Percentiles rank a stretch among this genome's conserved stretches.
phyloP scores from a whole-genome alignment of 2,329 filamentous ascomycete species.

The Colletotrichum tropicale region DNA sequence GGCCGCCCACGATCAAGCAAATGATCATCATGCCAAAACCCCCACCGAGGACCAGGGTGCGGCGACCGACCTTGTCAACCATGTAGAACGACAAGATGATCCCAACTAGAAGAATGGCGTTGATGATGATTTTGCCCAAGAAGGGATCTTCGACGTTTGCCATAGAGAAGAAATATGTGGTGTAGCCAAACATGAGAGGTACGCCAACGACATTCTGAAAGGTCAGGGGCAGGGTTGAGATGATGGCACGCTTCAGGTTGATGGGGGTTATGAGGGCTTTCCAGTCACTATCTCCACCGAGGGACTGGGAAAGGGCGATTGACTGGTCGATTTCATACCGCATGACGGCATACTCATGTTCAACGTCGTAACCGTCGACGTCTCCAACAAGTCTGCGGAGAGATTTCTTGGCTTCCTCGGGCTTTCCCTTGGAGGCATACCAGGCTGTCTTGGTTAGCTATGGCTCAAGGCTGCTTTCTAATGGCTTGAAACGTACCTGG shows the following conservation, averaged over 20 bases:
- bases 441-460: neutral
- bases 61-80: conserved; percentile 24
- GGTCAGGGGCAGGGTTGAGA: neutral
- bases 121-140: conserved; percentile 22
- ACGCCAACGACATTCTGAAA: conserved; percentile 26
- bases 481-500: neutral
- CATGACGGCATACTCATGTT: neutral
- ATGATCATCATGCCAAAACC: neutral
- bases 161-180: conserved; percentile 27
- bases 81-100: conserved; percentile 22
- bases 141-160: conserved; percentile 25
- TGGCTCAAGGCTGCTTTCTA: accelerated
- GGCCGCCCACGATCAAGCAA: neutral
- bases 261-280: neutral
- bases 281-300: neutral
- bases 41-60: neutral
- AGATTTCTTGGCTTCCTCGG: neutral
- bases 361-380: neutral
- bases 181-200: conserved; percentile 26
- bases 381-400: neutral
- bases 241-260: neutral
- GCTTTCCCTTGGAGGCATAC: neutral
- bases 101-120: conserved; percentile 10
- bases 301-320: neutral
- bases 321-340: neutral